Percentiles rank a stretch among this genome's conserved stretches.
Evolutionary conservation across 75 land plant species (phyloP).

Genomic region (Azolla pinnata): DNA sequence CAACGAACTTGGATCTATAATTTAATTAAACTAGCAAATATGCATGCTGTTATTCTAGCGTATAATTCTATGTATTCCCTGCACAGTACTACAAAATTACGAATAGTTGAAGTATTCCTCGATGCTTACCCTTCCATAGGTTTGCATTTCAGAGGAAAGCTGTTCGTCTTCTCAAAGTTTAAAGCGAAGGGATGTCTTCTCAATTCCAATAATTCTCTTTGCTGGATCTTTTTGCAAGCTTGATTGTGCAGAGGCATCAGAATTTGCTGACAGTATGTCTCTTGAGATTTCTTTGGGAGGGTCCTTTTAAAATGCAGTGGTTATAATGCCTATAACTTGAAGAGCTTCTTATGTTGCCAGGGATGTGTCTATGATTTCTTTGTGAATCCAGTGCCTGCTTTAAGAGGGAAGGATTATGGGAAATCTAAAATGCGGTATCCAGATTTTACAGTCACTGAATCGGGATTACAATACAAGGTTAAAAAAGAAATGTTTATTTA

Average conservation of each 20-base stretch:
- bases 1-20: too few species aligned
- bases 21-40: too few species aligned
- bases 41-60: too few species aligned
- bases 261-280: conserved; percentile 53
- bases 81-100: too few species aligned
- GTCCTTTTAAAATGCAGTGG: neutral
- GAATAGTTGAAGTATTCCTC: too few species aligned
- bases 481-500: too few species aligned
- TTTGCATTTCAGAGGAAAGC: too few species aligned
- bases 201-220: too few species aligned
- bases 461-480: conserved; percentile 98
- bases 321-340: conserved; percentile 6
- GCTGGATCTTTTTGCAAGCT: conserved; percentile 3
- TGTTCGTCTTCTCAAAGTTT: too few species aligned
- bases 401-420: conserved; percentile 96
- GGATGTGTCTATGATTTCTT: conserved; percentile 9
- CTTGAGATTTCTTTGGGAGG: neutral
- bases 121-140: too few species aligned
- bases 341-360: neutral
- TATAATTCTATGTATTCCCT: too few species aligned
- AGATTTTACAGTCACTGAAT: conserved; percentile 65
- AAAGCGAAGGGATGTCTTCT: too few species aligned
- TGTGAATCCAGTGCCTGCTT: conserved; percentile 79
- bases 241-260: conserved; percentile 24
- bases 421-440: conserved; percentile 87